Evolutionary conservation across 371 early-diverging fungal species (phyloP).

Genomic region (Mortierella sp.): DNA sequence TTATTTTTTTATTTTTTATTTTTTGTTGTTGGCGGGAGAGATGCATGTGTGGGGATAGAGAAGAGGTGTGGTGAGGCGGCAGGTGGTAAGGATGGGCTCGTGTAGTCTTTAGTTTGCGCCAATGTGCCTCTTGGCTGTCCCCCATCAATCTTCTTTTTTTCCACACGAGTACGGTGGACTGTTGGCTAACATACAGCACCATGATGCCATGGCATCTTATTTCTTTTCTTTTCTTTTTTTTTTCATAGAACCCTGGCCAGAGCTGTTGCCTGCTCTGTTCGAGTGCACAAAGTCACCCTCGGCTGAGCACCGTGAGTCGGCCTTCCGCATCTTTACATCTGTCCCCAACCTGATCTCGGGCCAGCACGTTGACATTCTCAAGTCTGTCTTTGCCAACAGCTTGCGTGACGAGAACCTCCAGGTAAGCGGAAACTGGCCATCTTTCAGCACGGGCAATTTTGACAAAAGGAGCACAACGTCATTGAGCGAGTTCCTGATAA

Average conservation of each 20-base stretch:
- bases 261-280: conserved; percentile 81
- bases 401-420: conserved; percentile 69
- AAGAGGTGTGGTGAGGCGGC: neutral
- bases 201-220: conserved; percentile 15
- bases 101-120: neutral
- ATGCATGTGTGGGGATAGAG: too few relatives aligned
- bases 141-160: neutral
- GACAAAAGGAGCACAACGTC: neutral
- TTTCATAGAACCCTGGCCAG: conserved; percentile 76
- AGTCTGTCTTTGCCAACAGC: conserved; percentile 75
- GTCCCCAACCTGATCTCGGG: conserved; percentile 81
- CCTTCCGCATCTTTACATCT: conserved; percentile 87
- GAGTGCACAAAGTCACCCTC: conserved; percentile 81
- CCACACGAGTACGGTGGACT: neutral
- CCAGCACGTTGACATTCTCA: conserved; percentile 76
- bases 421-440: conserved; percentile 16
- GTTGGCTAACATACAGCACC: neutral
- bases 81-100: too few relatives aligned
- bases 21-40: neutral
- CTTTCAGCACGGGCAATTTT: neutral
- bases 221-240: neutral
- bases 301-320: conserved; percentile 85
- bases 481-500: neutral
- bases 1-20: neutral
- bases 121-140: neutral